phyloP scores from a whole-genome alignment of 306 rosid genomes.

The Chamaecrista fasciculata region DNA sequence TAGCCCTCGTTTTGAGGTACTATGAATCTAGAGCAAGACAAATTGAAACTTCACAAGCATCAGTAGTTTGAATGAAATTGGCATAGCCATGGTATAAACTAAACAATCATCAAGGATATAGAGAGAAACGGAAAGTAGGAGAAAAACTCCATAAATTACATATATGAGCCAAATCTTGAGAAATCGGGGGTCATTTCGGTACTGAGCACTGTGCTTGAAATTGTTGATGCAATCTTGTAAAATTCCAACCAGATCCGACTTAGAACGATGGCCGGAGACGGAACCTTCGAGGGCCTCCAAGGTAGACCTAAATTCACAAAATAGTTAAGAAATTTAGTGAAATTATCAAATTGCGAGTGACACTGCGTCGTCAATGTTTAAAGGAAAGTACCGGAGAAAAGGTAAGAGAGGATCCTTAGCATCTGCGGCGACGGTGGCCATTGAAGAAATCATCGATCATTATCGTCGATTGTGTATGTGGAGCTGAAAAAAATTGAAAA shows the following conservation, averaged over 20 bases:
- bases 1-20: neutral
- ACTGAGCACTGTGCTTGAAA: slow-evolving; percentile 41
- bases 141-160: slow-evolving; percentile 22
- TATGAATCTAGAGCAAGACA: neutral
- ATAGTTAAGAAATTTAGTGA: neutral
- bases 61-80: neutral
- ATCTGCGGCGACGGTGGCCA: slow-evolving; percentile 1
- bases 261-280: slow-evolving; percentile 27
- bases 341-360: neutral
- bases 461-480: neutral
- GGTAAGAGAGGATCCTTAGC: slow-evolving; percentile 51
- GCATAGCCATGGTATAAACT: neutral
- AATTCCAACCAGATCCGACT: slow-evolving; percentile 31
- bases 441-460: neutral
- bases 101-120: neutral
- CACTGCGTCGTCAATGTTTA: neutral
- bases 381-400: slow-evolving; percentile 40
- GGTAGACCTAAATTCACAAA: slow-evolving; percentile 38
- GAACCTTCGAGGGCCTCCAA: slow-evolving; percentile 42
- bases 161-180: slow-evolving; percentile 65
- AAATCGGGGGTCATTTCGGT: slow-evolving; percentile 58
- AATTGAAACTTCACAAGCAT: neutral
- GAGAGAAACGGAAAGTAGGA: neutral
- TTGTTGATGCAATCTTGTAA: slow-evolving; percentile 47
- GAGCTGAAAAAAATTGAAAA: neutral